Evolutionary conservation across 1,284 basidiomycete genomes (phyloP).

Genomic region (Ganoderma leucocontextum): DNA sequence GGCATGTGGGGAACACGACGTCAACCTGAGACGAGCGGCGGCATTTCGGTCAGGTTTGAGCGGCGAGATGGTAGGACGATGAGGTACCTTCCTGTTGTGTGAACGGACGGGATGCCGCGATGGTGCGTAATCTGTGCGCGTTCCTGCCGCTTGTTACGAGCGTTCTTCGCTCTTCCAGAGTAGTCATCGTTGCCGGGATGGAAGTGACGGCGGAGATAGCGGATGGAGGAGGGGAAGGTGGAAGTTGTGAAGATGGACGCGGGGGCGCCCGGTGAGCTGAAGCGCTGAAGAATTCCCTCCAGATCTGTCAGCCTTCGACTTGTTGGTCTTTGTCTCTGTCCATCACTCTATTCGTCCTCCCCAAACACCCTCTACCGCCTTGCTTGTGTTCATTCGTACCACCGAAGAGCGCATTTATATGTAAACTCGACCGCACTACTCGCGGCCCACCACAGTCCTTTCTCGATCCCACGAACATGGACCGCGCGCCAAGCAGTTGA

Average conservation of each 20-base stretch:
- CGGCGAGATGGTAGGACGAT: background rate
- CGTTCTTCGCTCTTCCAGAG: slow-evolving; percentile 4
- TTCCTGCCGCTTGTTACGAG: slow-evolving; percentile 2
- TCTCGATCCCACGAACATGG: background rate
- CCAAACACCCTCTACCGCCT: background rate
- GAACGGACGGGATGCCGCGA: slow-evolving; percentile 27
- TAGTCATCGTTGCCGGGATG: background rate
- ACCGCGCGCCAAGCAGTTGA: background rate
- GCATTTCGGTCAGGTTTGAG: background rate
- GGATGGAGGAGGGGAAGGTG: slow-evolving; percentile 3
- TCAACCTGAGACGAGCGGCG: slow-evolving; percentile 55
- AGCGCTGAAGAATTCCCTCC: background rate
- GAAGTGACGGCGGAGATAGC: background rate
- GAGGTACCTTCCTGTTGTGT: slow-evolving; percentile 28
- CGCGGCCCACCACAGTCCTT: too few relatives aligned
- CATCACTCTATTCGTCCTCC: background rate
- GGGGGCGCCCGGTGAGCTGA: background rate
- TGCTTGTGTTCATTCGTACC: background rate
- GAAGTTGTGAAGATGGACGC: background rate
- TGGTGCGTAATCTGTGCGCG: slow-evolving; percentile 7
- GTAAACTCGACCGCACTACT: background rate
- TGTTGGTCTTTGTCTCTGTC: background rate
- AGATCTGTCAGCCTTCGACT: too few relatives aligned
- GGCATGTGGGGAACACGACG: slow-evolving; percentile 56
- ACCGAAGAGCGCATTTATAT: background rate